A percentile compares a stretch with the other conserved stretches of the same genome.
These are phyloP conservation scores for Zygnema cylindricum DNA, from an alignment of 139 green algal species.

Conservation along the genomic window DNA sequence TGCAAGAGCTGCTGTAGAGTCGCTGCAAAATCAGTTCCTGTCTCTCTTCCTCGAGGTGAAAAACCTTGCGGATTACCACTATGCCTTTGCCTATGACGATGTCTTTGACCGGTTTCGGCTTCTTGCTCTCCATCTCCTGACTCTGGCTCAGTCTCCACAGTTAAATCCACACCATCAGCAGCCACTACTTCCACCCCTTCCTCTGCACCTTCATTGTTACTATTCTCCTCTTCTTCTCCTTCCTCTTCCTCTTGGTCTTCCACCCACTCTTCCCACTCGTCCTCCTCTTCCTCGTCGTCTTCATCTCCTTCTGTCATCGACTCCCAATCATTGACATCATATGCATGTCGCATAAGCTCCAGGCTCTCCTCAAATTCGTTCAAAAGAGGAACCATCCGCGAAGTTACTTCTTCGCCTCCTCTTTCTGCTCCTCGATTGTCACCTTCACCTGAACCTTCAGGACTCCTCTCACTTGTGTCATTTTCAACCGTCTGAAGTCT, in stretches of 20 bases:
- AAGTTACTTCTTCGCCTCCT: background rate
- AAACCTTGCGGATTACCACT: background rate
- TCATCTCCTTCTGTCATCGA: conserved; percentile 1
- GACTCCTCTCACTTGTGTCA: background rate
- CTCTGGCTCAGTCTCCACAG: background rate
- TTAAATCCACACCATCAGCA: background rate
- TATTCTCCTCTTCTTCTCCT: conserved; percentile 20
- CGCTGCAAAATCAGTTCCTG: conserved; percentile 2
- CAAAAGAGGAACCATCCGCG: conserved; percentile 19
- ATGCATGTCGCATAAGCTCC: background rate
- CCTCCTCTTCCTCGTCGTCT: conserved; percentile 38
- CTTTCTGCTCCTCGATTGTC: conserved; percentile 21
- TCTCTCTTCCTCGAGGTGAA: background rate
- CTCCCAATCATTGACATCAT: conserved; percentile 25
- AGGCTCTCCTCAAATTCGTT: conserved; percentile 4
- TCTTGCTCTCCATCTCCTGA: background rate
- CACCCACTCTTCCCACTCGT: conserved; percentile 40
- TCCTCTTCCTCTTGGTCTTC: conserved; percentile 38
- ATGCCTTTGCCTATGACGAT: background rate
- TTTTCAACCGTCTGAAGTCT: background rate
- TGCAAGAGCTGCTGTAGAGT: background rate
- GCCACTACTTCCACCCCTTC: conserved; percentile 6
- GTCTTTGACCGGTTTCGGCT: background rate
- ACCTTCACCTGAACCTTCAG: conserved; percentile 24
- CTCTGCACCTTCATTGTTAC: conserved; percentile 8